Evolutionary conservation across 352 stramenopile species (phyloP).

Genomic region (Phytophthora pistaciae): DNA sequence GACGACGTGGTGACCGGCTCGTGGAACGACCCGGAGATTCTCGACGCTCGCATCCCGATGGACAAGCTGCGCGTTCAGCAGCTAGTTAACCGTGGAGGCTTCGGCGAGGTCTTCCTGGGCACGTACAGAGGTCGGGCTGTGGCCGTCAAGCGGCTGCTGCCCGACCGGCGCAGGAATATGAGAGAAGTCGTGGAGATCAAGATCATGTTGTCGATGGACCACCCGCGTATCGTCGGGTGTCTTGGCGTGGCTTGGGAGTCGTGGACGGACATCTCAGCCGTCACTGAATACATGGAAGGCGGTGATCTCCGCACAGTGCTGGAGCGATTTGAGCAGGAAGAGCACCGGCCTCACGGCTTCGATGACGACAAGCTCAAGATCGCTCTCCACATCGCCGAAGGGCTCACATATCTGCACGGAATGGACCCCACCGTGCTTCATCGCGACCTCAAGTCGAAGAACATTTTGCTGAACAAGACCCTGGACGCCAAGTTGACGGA

Average conservation of each 20-base stretch:
- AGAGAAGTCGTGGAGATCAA: constrained; percentile 54
- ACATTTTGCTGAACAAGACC: constrained; percentile 44
- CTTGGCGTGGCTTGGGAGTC: constrained; percentile 54
- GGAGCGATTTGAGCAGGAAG: constrained; percentile 43
- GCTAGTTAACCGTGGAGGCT: constrained; percentile 55
- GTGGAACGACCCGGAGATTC: constrained; percentile 41
- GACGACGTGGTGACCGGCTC: constrained; percentile 17
- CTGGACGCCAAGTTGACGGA: constrained; percentile 49
- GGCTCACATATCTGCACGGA: constrained; percentile 51
- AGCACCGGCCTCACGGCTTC: constrained; percentile 38
- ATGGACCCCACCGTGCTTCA: constrained; percentile 45
- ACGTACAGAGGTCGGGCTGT: constrained; percentile 48
- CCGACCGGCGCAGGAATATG: constrained; percentile 54
- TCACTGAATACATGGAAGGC: constrained; percentile 57
- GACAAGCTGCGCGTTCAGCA: constrained; percentile 45
- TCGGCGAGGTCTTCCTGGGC: constrained; percentile 53
- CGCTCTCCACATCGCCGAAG: constrained; percentile 45
- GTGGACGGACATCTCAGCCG: constrained; percentile 44
- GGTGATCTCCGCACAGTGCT: constrained; percentile 50
- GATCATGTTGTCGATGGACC: constrained; percentile 50
- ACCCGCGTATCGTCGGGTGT: constrained; percentile 51
- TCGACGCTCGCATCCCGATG: constrained; percentile 45
- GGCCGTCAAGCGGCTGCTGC: constrained; percentile 61
- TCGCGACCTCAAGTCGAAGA: constrained; percentile 53
- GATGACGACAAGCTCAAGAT: constrained; percentile 53